Conservation (phyloP, 2,329 filamentous ascomycete species). For the Ascomycota sp. region DNA sequence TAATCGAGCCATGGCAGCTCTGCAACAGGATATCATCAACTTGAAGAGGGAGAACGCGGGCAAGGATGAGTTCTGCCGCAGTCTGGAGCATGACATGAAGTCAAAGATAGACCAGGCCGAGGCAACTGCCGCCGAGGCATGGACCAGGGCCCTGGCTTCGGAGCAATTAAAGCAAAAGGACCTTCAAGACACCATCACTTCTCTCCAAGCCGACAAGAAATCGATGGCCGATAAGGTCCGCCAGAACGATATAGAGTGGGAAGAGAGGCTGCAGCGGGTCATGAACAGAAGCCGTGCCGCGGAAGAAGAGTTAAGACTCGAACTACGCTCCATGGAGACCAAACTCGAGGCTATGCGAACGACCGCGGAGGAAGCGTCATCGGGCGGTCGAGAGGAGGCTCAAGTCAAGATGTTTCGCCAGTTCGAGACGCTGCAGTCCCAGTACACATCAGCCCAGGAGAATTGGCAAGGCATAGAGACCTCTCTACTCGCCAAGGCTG, state of each 20-base stretch:
- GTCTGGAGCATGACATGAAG: conserved; percentile 46
- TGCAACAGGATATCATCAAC: conserved; percentile 15
- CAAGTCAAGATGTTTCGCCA: conserved; percentile 81
- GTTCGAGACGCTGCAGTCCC: conserved; percentile 84
- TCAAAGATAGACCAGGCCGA: conserved; percentile 42
- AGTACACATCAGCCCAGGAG: conserved; percentile 80
- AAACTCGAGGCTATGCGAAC: conserved; percentile 74
- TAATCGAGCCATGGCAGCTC: conserved; percentile 29
- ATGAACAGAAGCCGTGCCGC: conserved; percentile 43
- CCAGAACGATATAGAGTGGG: conserved; percentile 46
- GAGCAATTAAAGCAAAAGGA: conserved; percentile 34
- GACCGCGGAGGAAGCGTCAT: conserved; percentile 72
- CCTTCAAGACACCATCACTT: conserved; percentile 33
- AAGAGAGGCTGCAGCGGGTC: conserved; percentile 50
- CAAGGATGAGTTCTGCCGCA: conserved; percentile 41
- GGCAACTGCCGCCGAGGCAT: conserved; percentile 39
- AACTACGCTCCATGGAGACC: conserved; percentile 56
- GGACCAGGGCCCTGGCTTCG: conserved; percentile 44
- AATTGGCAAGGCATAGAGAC: conserved; percentile 96
- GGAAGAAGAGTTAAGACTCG: conserved; percentile 61
- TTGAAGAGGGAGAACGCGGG: conserved; percentile 29
- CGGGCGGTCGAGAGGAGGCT: conserved; percentile 56
- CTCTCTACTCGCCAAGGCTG: conserved; percentile 55
- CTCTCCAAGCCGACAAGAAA: conserved; percentile 60
- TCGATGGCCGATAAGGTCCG: conserved; percentile 47